Conservation (phyloP, 129 eudicot genomes). For the Centella asiatica region DNA sequence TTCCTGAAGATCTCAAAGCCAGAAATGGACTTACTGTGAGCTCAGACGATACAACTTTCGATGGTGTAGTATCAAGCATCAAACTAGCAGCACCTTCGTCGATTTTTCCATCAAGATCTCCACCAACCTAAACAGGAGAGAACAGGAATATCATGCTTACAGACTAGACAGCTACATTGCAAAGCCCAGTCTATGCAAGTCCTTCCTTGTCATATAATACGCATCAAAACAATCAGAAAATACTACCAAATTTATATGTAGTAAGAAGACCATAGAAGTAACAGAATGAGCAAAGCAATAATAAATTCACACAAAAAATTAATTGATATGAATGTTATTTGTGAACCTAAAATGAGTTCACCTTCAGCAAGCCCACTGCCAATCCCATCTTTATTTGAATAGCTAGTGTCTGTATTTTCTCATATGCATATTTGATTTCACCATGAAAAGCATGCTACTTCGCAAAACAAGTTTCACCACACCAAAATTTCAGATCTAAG, state of each 20-base stretch:
- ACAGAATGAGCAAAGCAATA: background rate
- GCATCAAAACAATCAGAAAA: background rate
- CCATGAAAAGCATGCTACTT: background rate
- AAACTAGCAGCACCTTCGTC: slow-evolving; percentile 86
- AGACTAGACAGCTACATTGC: too few relatives aligned
- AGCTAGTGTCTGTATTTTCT: too few relatives aligned
- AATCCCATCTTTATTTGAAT: too few relatives aligned
- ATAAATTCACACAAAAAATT: background rate
- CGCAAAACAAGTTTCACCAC: too few relatives aligned
- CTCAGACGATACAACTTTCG: slow-evolving; percentile 89
- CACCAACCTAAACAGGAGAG: slow-evolving; percentile 45
- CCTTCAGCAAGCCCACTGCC: too few relatives aligned
- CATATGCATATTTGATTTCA: background rate
- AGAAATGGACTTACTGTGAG: slow-evolving; percentile 55
- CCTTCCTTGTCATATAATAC: background rate
- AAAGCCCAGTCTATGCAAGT: too few relatives aligned
- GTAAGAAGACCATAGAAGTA: background rate
- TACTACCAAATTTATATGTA: background rate
- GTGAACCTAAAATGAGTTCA: too few relatives aligned
- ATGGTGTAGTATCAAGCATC: slow-evolving; percentile 82
- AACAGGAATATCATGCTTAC: slow-evolving; percentile 2
- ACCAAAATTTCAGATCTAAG: background rate
- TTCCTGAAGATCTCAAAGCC: background rate
- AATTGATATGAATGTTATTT: background rate
- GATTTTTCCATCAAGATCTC: slow-evolving; percentile 77